phyloP scores from a whole-genome alignment of 1,284 basidiomycete genomes.

The Puccinia coronata region DNA sequence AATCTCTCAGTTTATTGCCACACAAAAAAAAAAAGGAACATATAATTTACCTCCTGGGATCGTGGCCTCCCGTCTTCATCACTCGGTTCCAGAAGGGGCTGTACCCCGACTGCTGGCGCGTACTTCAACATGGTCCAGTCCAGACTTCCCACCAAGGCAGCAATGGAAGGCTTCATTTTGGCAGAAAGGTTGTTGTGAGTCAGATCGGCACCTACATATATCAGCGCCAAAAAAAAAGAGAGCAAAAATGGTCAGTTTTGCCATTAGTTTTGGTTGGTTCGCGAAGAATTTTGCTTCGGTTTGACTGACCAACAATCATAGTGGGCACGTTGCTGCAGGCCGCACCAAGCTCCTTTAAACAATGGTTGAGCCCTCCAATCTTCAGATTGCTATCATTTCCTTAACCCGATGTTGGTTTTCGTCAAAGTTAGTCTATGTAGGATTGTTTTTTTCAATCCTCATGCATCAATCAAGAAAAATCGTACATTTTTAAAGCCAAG shows the following conservation, averaged over 20 bases:
- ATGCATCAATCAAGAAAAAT: neutral
- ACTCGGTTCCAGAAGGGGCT: constrained; percentile 34
- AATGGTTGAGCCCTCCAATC: constrained; percentile 42
- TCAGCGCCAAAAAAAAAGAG: neutral
- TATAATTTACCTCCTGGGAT: constrained; percentile 45
- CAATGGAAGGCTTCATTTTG: constrained; percentile 40
- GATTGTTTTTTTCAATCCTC: neutral
- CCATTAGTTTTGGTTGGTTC: too few relatives aligned
- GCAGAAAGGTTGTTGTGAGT: constrained; percentile 21
- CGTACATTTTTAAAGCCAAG: constrained; percentile 43
- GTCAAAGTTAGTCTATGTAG: neutral
- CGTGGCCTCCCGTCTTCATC: constrained; percentile 21
- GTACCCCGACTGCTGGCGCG: constrained; percentile 13
- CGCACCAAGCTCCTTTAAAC: neutral
- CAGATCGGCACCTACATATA: constrained; percentile 42
- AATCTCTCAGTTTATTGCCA: too few relatives aligned
- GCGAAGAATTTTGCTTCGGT: neutral
- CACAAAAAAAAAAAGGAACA: neutral
- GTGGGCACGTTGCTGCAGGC: neutral
- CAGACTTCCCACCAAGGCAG: constrained; percentile 34
- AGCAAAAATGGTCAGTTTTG: neutral
- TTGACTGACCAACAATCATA: constrained; percentile 37
- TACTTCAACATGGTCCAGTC: constrained; percentile 22
- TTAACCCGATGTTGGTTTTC: neutral
- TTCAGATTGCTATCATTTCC: constrained; percentile 36